A percentile compares a stretch with the other conserved stretches of the same genome.
phyloP scores from a whole-genome alignment of 768 basidiomycete species.

The Kwoniella shandongensis region DNA sequence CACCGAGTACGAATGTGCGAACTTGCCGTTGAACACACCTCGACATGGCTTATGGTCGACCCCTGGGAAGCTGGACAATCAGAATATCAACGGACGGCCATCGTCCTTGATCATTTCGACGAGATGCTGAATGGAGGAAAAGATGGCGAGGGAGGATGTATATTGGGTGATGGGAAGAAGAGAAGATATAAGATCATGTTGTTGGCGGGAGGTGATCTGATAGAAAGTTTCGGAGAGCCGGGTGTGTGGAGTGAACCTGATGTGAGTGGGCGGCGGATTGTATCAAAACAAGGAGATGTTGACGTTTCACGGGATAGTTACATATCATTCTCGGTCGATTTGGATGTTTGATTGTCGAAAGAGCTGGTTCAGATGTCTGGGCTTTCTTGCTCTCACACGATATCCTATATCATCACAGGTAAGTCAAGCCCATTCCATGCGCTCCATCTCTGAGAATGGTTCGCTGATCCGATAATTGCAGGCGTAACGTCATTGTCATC shows the following conservation, averaged over 20 bases:
- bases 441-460: too few relatives aligned
- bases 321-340: constrained; percentile 95
- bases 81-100: constrained; percentile 87
- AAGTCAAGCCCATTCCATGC: constrained; percentile 22
- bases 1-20: constrained; percentile 76
- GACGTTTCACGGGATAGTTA: constrained; percentile 62
- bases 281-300: too few relatives aligned
- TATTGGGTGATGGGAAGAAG: constrained; percentile 66
- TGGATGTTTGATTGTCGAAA: constrained; percentile 91
- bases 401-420: constrained; percentile 57
- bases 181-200: constrained; percentile 81
- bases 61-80: constrained; percentile 94
- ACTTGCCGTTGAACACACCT: constrained; percentile 84
- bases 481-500: constrained; percentile 83
- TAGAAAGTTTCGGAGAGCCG: constrained; percentile 96
- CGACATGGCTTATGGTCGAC: constrained; percentile 95
- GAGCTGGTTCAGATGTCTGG: constrained; percentile 82
- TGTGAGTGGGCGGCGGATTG: constrained; percentile 63
- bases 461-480: constrained; percentile 62
- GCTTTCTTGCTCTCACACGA: constrained; percentile 58
- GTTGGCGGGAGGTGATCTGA: constrained; percentile 95
- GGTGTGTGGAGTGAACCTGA: constrained; percentile 95
- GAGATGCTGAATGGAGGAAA: constrained; percentile 79
- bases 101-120: constrained; percentile 96
- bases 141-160: constrained; percentile 72